Percentiles rank a stretch among this genome's conserved stretches.
phyloP scores from a whole-genome alignment of 768 basidiomycete genomes.

The Termitomyces sp. region DNA sequence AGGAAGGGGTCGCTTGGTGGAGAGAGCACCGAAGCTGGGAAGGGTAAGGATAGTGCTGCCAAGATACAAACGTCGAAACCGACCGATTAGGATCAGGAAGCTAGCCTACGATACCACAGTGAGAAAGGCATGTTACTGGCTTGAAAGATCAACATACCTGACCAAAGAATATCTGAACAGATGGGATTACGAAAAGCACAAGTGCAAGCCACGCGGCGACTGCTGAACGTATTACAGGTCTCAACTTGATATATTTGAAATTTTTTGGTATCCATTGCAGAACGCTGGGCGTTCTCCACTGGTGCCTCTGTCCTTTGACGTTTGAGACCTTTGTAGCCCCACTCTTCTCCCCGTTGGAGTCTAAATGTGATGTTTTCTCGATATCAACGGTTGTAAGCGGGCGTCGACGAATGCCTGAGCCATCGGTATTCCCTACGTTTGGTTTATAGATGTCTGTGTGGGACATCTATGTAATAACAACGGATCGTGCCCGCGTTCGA shows the following conservation, averaged over 20 bases:
- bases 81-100: slow-evolving; percentile 62
- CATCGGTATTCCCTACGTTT: not conserved
- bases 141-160: slow-evolving; percentile 33
- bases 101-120: slow-evolving; percentile 36
- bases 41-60: not conserved
- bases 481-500: not conserved
- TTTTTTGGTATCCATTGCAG: slow-evolving; percentile 56
- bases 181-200: slow-evolving; percentile 53
- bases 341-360: slow-evolving; percentile 1
- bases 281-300: slow-evolving; percentile 20
- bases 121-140: not conserved
- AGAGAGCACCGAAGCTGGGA: slow-evolving; percentile 53
- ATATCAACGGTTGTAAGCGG: not conserved
- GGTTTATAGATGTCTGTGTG: not conserved
- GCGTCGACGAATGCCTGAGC: not conserved
- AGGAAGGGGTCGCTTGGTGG: slow-evolving; percentile 66
- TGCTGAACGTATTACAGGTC: slow-evolving; percentile 59
- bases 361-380: not conserved
- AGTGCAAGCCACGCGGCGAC: slow-evolving; percentile 56
- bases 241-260: slow-evolving; percentile 51
- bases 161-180: slow-evolving; percentile 44
- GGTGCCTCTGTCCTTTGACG: not conserved
- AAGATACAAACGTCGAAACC: not conserved
- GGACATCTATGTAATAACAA: not conserved
- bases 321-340: not conserved